Evolutionary conservation across 495 filamentous ascomycete genomes (phyloP).

Genomic region (Penicillium maclennaniae): DNA sequence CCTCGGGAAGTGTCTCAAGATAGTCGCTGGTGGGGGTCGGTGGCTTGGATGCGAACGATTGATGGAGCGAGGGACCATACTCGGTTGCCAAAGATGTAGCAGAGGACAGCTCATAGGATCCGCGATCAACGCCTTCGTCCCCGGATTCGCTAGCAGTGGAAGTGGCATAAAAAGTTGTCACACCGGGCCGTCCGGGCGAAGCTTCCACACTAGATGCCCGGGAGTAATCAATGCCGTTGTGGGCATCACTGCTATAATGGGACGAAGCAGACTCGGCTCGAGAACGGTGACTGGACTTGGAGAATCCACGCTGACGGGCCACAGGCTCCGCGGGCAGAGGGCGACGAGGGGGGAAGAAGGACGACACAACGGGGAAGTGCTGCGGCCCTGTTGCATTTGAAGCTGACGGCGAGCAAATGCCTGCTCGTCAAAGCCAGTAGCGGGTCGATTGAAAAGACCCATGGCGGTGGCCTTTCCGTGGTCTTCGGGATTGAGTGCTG

Average conservation of each 20-base stretch:
- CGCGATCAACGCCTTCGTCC: conserved; percentile 32
- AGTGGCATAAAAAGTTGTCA: conserved; percentile 42
- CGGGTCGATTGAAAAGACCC: conserved; percentile 78
- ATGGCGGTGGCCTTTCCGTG: conserved; percentile 81
- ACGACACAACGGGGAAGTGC: conserved; percentile 36
- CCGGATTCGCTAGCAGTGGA: conserved; percentile 44
- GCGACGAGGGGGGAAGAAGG: conserved; percentile 30
- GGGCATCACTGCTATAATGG: conserved; percentile 39
- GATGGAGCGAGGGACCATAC: conserved; percentile 30
- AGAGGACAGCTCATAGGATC: conserved; percentile 25
- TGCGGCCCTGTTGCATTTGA: conserved; percentile 68
- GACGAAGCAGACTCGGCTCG: conserved; percentile 45
- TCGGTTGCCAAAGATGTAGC: conserved; percentile 25
- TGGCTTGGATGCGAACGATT: conserved; percentile 26
- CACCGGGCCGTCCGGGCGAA: conserved; percentile 26
- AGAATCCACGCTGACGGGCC: conserved; percentile 37
- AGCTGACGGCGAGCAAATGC: conserved; percentile 79
- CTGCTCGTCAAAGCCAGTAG: conserved; percentile 72
- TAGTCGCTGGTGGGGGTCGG: conserved; percentile 27
- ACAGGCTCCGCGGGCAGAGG: conserved; percentile 26
- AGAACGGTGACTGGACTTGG: conserved; percentile 43
- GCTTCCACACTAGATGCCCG: conserved; percentile 25
- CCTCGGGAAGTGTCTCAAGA: conserved; percentile 36
- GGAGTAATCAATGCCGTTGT: conserved; percentile 26
- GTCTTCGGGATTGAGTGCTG: conserved; percentile 69